Evolutionary conservation across 192 early-diverging fungal species (phyloP).

Genomic region (Mortierella claussenii): DNA sequence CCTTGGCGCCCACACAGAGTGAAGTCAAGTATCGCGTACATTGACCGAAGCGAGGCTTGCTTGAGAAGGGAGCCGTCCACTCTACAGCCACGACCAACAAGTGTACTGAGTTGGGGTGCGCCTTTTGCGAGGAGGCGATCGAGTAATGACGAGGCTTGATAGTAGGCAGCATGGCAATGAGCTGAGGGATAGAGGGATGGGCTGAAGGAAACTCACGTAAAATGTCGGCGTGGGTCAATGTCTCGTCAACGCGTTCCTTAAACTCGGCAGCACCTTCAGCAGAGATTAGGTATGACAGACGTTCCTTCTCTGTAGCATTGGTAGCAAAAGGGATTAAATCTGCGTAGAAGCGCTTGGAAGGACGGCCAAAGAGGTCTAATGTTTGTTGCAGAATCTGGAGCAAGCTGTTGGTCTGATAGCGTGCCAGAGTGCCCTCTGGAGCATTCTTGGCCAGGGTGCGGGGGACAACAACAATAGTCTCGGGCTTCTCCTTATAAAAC

Average conservation of each 20-base stretch:
- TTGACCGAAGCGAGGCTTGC: slow-evolving; percentile 83
- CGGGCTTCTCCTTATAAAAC: slow-evolving; percentile 76
- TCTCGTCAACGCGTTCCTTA: slow-evolving; percentile 84
- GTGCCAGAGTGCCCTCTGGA: slow-evolving; percentile 56
- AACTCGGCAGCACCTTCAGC: slow-evolving; percentile 81
- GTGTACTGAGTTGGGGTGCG: slow-evolving; percentile 91
- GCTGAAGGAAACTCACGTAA: slow-evolving; percentile 88
- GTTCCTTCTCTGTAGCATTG: slow-evolving; percentile 72
- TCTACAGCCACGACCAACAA: slow-evolving; percentile 93
- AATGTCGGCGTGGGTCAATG: slow-evolving; percentile 87
- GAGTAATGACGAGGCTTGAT: slow-evolving; percentile 99
- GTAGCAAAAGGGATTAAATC: slow-evolving; percentile 76
- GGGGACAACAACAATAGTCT: slow-evolving; percentile 68
- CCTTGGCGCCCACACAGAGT: slow-evolving; percentile 70
- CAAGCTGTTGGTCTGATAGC: slow-evolving; percentile 76
- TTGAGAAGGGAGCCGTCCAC: slow-evolving; percentile 77
- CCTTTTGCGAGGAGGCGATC: slow-evolving; percentile 91
- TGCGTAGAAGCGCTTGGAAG: slow-evolving; percentile 94
- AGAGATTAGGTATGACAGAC: slow-evolving; percentile 73
- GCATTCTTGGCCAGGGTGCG: slow-evolving; percentile 59
- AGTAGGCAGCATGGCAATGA: slow-evolving; percentile 78
- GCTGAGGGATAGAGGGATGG: slow-evolving; percentile 74
- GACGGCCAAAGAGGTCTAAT: slow-evolving; percentile 94
- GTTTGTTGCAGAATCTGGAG: slow-evolving; percentile 84
- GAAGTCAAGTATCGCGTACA: slow-evolving; percentile 89